These are phyloP conservation scores for Helichrysum umbraculigerum DNA, from an alignment of 129 eudicot species.

Conservation along the genomic window DNA sequence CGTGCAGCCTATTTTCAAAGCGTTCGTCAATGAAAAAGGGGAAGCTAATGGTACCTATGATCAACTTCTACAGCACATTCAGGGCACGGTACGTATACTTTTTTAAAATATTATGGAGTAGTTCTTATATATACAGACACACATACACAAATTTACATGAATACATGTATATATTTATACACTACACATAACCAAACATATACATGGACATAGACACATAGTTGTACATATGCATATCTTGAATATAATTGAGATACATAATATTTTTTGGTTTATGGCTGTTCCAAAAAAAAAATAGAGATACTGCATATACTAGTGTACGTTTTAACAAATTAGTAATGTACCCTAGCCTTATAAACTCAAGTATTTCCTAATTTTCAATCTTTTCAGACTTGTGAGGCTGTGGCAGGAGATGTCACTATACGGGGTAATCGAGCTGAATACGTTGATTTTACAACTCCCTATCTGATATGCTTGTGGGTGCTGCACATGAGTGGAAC, in stretches of 20 bases:
- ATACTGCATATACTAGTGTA: no score
- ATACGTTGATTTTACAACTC: conserved; percentile 17
- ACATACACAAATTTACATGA: no score
- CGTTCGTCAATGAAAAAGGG: conserved; percentile 21
- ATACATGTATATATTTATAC: no score
- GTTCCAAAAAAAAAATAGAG: no score
- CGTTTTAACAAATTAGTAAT: no score
- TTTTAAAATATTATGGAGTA: not conserved
- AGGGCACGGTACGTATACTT: conserved; percentile 16
- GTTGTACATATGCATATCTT: no score
- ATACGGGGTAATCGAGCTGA: conserved; percentile 19
- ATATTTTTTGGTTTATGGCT: no score
- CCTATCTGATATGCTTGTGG: conserved; percentile 33
- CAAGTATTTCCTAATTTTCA: not conserved
- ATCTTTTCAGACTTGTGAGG: conserved; percentile 19
- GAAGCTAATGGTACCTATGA: conserved; percentile 17
- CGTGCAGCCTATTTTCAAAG: conserved; percentile 20
- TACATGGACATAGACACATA: no score
- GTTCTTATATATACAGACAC: no score
- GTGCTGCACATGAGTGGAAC: conserved; percentile 21
- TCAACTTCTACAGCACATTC: conserved; percentile 21
- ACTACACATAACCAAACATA: no score
- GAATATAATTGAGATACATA: no score
- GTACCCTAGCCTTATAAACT: no score
- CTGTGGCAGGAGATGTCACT: conserved; percentile 31